Evolutionary conservation across 345 rosid genomes (phyloP), one percentile per base, ranked within the genome.

Genomic region (Brassica juncea): DNA sequence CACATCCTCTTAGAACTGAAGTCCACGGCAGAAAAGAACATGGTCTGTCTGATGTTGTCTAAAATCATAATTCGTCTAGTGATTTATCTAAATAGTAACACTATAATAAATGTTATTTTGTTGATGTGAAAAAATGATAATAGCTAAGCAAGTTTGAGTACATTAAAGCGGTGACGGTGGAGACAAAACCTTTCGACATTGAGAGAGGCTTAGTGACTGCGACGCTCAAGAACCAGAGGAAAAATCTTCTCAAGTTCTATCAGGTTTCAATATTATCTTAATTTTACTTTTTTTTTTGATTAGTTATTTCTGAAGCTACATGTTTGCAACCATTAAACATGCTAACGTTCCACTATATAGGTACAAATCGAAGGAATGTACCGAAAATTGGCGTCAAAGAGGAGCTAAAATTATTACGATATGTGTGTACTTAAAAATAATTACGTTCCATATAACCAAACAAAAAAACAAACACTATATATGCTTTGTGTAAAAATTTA

Each of bases 161-260:
- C 66, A 82, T 94, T 54, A 89, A 85, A 72, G 97, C 92, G 64
- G 89, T 91, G 76, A 76, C 87, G 4, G 61, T 92, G 82, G 99
- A 92, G 61, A 70, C 83, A 12, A 63, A 31, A 37, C 91, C 87
- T 2, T 91, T 92, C 12, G 97, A 94, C 82, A 84, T 92, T 83
- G 97, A 88, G 72, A 89, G 92, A 76, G 97, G 90, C 71, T 81
- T 92, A 69, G 94, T 94, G 76, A 94, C 99, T 21, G 94, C 99
- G 47, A 94, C 99, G 37, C 69, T 94, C 77, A 94, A 94, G 88
- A 94, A 94, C 86, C 89, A 85, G 71, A 91, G 99, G 70, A 91
- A 88, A 84, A 88, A 87, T 68, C 68, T 94, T 78, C 91, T 88
- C 31, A 82, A 85, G 8, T 77, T 83, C 81, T 94, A 92, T 81